These are phyloP conservation scores for Sanguinoderma infundibulare DNA, from an alignment of 1,284 basidiomycete species.

Conservation along the genomic window DNA sequence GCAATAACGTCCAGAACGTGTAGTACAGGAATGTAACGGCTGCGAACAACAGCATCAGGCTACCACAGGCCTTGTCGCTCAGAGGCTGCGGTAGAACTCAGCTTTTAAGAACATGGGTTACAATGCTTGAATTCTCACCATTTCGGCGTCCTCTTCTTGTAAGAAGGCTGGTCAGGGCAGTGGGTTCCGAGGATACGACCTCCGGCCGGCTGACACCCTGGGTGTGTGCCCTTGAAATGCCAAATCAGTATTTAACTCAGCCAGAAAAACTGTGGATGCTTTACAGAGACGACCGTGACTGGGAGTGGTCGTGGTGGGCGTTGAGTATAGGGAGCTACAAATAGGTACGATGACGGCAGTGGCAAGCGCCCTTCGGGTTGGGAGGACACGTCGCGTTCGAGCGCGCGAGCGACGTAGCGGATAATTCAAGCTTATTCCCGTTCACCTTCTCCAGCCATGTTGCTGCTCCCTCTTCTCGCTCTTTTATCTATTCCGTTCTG, in stretches of 20 bases:
- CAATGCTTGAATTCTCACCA: background rate
- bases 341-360: background rate
- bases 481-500: conserved; percentile 51
- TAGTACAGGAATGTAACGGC: conserved; percentile 86
- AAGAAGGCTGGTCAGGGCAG: too few relatives aligned
- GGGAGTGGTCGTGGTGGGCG: background rate
- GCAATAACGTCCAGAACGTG: conserved; percentile 87
- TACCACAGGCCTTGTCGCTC: conserved; percentile 84
- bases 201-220: too few relatives aligned
- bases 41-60: conserved; percentile 79
- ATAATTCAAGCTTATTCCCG: conserved; percentile 12
- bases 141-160: too few relatives aligned
- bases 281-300: background rate
- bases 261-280: background rate
- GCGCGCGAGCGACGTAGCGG: conserved; percentile 23
- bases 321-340: background rate
- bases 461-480: conserved; percentile 43
- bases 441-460: conserved; percentile 37
- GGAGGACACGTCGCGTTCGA: conserved; percentile 37
- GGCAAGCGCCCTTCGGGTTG: background rate
- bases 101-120: background rate
- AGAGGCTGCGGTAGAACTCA: conserved; percentile 54
- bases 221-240: too few relatives aligned
- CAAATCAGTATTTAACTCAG: background rate
- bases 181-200: too few relatives aligned